Conservation (phyloP, 2,329 filamentous ascomycete genomes). For the Magnaporthales sp. region DNA sequence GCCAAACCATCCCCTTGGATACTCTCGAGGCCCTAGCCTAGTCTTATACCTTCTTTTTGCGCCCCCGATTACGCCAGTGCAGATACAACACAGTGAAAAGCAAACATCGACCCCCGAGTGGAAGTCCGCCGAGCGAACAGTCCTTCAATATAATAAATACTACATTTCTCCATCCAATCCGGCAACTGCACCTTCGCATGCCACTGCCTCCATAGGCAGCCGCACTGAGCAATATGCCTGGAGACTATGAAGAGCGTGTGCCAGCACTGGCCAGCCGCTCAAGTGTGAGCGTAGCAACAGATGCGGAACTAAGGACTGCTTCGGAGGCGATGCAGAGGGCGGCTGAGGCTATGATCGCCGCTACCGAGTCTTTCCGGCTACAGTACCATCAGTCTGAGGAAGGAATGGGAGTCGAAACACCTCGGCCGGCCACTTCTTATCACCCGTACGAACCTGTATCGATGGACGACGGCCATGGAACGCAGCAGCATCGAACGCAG, state of each 20-base stretch:
- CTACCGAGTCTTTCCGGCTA: slow-evolving; percentile 18
- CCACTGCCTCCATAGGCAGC: neutral
- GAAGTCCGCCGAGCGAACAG: neutral
- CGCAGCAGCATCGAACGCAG: neutral
- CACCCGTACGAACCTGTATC: slow-evolving; percentile 10
- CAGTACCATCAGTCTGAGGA: slow-evolving; percentile 12
- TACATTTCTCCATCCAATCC: neutral
- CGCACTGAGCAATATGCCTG: neutral
- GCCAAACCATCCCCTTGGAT: neutral
- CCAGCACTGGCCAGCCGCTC: slow-evolving; percentile 5
- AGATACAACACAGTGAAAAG: neutral
- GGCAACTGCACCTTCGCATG: neutral
- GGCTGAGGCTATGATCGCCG: slow-evolving; percentile 20
- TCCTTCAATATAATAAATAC: neutral
- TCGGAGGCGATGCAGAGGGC: slow-evolving; percentile 21
- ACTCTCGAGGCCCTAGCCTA: neutral
- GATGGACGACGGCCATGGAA: neutral
- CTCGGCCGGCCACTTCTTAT: slow-evolving; percentile 9
- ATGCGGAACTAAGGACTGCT: slow-evolving; percentile 14
- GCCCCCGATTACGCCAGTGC: neutral
- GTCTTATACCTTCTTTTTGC: neutral
- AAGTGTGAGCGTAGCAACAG: slow-evolving; percentile 7
- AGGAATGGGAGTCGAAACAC: neutral
- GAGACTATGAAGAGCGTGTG: slow-evolving; percentile 1
- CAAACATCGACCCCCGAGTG: neutral